Evolutionary conservation across 139 green algal genomes (phyloP).

Genomic region (Nannochloris sp.): DNA sequence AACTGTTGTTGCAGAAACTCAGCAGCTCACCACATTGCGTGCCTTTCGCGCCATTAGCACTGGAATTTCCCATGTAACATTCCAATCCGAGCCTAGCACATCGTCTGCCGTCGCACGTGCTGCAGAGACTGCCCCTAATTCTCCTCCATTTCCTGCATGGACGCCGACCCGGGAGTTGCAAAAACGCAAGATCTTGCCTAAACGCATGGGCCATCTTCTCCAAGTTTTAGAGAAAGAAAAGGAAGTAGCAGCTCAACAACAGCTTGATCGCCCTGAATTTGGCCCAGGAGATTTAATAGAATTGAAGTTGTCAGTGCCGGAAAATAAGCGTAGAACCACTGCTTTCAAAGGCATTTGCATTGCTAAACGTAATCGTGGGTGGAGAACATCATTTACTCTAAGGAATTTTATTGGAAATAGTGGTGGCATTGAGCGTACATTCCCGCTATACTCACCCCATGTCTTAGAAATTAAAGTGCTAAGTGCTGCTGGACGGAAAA

Average conservation of each 20-base stretch:
- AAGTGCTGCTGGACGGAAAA: background rate
- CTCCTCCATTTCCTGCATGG: slow-evolving; percentile 36
- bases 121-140: too few relatives aligned
- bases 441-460: slow-evolving; percentile 52
- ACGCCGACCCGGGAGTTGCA: slow-evolving; percentile 40
- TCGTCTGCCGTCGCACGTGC: background rate
- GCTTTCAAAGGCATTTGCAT: slow-evolving; percentile 49
- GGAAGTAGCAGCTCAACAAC: background rate
- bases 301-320: slow-evolving; percentile 38
- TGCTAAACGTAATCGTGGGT: slow-evolving; percentile 29
- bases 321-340: slow-evolving; percentile 41
- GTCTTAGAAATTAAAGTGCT: slow-evolving; percentile 39
- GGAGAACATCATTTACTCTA: slow-evolving; percentile 43
- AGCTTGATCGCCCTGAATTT: slow-evolving; percentile 32
- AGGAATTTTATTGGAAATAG: slow-evolving; percentile 34
- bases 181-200: slow-evolving; percentile 47
- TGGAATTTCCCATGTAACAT: too few relatives aligned
- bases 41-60: too few relatives aligned
- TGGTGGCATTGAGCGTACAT: slow-evolving; percentile 43
- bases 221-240: slow-evolving; percentile 37
- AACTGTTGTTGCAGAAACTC: background rate
- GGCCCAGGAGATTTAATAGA: slow-evolving; percentile 37
- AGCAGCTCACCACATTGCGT: slow-evolving; percentile 7
- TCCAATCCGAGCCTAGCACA: background rate
- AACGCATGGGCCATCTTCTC: slow-evolving; percentile 48